A percentile compares a stretch with the other conserved stretches of the same genome.
Conservation (phyloP, 495 filamentous ascomycete species). For the Lasiosphaeria hispida region DNA sequence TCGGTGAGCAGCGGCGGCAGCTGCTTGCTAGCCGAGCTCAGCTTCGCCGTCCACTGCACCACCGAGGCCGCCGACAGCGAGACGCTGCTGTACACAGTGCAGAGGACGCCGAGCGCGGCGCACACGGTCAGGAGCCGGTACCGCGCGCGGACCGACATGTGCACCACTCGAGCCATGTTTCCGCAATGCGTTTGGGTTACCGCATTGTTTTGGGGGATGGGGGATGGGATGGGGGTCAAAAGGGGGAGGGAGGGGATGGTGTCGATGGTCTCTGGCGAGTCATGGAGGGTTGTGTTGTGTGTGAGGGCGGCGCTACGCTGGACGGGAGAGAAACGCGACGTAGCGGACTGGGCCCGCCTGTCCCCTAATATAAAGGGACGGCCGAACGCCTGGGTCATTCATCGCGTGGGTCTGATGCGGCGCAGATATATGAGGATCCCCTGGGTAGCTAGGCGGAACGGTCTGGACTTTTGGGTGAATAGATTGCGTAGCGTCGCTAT, state of each 20-base stretch:
- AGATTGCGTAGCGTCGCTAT: no score
- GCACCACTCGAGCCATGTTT: slow-evolving; percentile 10
- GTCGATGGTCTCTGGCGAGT: background rate
- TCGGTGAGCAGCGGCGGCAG: background rate
- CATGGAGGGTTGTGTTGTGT: no score
- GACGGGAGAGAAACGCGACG: no score
- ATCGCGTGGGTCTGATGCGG: no score
- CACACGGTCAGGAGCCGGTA: slow-evolving; percentile 16
- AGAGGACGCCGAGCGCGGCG: slow-evolving; percentile 5
- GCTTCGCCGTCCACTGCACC: slow-evolving; percentile 1
- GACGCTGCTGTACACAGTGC: background rate
- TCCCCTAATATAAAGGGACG: no score
- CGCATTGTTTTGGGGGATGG: background rate
- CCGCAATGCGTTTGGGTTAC: background rate
- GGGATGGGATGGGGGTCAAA: background rate
- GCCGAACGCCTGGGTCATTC: no score
- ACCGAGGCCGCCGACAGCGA: background rate
- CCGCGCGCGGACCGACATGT: slow-evolving; percentile 14
- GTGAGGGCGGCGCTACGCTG: no score
- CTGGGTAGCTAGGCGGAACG: no score
- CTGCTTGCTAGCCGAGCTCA: background rate
- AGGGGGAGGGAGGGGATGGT: background rate
- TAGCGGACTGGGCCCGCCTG: no score
- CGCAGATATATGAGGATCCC: no score
- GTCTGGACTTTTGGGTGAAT: no score